phyloP scores from a whole-genome alignment of 345 rosid genomes.

The Barbarea vulgaris region DNA sequence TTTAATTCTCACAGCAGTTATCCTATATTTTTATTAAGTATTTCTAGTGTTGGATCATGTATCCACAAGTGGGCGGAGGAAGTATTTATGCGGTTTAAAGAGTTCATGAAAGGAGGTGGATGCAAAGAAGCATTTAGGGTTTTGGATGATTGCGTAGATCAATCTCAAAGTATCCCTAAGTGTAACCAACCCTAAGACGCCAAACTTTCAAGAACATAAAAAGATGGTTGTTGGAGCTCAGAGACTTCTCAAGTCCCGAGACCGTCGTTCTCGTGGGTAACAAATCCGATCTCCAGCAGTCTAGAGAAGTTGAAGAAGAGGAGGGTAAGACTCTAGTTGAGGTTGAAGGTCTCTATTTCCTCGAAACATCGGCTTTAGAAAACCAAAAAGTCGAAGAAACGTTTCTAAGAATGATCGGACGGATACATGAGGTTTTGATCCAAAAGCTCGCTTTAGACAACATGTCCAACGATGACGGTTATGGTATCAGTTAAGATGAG shows the following conservation, averaged over 20 bases:
- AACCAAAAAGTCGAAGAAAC: slow-evolving; percentile 76
- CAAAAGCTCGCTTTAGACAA: slow-evolving; percentile 54
- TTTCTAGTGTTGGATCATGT: too few relatives aligned
- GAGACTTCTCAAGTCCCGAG: slow-evolving; percentile 53
- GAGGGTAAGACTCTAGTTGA: slow-evolving; percentile 65
- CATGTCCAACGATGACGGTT: slow-evolving; percentile 42
- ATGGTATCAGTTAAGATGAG: background rate
- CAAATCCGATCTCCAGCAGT: slow-evolving; percentile 56
- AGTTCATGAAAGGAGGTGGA: too few relatives aligned
- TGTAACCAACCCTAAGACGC: slow-evolving; percentile 36
- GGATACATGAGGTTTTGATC: slow-evolving; percentile 52
- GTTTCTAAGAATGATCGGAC: slow-evolving; percentile 61
- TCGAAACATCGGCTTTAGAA: slow-evolving; percentile 76
- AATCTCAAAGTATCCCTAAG: too few relatives aligned
- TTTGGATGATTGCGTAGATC: too few relatives aligned
- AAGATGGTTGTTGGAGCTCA: slow-evolving; percentile 74
- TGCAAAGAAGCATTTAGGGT: too few relatives aligned
- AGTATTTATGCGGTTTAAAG: too few relatives aligned
- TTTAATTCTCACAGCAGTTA: too few relatives aligned
- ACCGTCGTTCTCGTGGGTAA: slow-evolving; percentile 78
- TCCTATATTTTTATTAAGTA: too few relatives aligned
- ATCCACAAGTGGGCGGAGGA: too few relatives aligned
- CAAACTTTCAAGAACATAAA: slow-evolving; percentile 54
- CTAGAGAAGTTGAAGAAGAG: slow-evolving; percentile 58
- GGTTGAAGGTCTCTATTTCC: slow-evolving; percentile 58